Conservation (phyloP, 2,329 filamentous ascomycete genomes). For the Cytospora mali region DNA sequence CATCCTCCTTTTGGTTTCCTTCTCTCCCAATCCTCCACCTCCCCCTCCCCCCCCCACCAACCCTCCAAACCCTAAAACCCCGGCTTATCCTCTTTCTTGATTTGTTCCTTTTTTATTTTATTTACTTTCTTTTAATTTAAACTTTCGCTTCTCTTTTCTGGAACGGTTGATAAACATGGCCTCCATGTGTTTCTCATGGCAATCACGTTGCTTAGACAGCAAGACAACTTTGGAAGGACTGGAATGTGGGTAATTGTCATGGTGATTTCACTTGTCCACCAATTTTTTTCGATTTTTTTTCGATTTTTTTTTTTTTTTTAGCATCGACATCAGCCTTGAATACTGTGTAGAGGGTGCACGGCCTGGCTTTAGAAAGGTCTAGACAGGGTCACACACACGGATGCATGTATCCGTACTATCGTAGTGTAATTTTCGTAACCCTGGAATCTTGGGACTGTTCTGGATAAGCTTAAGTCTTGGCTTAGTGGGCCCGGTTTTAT, state of each 20-base stretch:
- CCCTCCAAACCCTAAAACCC: too few relatives aligned
- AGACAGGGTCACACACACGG: background rate
- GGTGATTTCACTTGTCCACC: too few relatives aligned
- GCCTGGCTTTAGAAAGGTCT: slow-evolving; percentile 1
- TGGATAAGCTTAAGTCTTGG: background rate
- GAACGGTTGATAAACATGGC: too few relatives aligned
- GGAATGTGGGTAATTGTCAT: background rate
- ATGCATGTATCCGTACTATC: background rate
- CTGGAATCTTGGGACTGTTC: too few relatives aligned
- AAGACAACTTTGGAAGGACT: background rate
- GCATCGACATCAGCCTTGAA: slow-evolving; percentile 5
- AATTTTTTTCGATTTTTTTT: too few relatives aligned
- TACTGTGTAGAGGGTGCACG: background rate
- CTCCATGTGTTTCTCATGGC: background rate
- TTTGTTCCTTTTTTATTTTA: too few relatives aligned
- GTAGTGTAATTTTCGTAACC: background rate
- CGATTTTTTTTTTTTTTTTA: too few relatives aligned
- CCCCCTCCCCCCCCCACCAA: too few relatives aligned
- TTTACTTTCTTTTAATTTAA: too few relatives aligned
- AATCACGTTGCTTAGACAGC: background rate
- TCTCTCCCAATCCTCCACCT: too few relatives aligned
- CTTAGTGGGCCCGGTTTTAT: slow-evolving; percentile 12
- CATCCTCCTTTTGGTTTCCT: too few relatives aligned
- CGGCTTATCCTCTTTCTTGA: background rate
- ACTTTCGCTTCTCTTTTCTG: background rate